phyloP scores from a whole-genome alignment of 1,284 basidiomycete species.

The Bondarzewia mesenterica region DNA sequence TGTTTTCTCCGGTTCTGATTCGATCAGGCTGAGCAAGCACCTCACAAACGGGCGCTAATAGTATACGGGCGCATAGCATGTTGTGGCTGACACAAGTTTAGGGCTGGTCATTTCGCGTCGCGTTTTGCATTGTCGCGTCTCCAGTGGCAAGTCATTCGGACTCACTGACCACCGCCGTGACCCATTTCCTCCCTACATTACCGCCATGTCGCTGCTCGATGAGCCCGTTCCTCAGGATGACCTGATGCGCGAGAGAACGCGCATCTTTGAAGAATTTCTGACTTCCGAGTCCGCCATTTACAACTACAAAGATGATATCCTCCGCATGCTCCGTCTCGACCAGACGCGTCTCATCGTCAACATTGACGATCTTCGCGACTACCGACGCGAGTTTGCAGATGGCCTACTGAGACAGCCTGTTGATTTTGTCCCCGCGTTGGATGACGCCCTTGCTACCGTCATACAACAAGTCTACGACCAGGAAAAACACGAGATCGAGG shows the following conservation, averaged over 20 bases:
- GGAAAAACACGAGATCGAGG: constrained; percentile 77
- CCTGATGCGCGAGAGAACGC: constrained; percentile 64
- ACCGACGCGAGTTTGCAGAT: constrained; percentile 75
- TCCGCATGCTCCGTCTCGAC: constrained; percentile 78
- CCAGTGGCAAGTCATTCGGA: too few species aligned
- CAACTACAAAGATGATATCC: constrained; percentile 86
- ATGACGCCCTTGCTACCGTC: constrained; percentile 75
- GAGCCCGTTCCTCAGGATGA: constrained; percentile 60
- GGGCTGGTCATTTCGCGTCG: constrained; percentile 19
- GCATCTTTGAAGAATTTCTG: constrained; percentile 85
- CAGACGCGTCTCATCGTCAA: constrained; percentile 92
- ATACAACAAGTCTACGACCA: constrained; percentile 73
- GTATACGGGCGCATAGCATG: too few species aligned
- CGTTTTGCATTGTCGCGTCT: background rate
- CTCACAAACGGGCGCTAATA: too few species aligned
- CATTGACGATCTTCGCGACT: constrained; percentile 93
- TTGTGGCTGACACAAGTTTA: constrained; percentile 10
- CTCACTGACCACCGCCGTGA: constrained; percentile 11
- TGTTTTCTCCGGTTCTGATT: too few species aligned
- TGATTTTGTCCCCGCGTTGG: constrained; percentile 88
- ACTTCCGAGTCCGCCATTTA: constrained; percentile 67
- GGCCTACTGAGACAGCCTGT: constrained; percentile 86
- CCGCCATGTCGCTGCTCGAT: constrained; percentile 53
- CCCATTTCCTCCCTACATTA: constrained; percentile 15
- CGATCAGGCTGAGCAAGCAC: too few species aligned